Evolutionary conservation across 1,139 yeast species (phyloP).

Genomic region (Suhomyces coccinellae): DNA sequence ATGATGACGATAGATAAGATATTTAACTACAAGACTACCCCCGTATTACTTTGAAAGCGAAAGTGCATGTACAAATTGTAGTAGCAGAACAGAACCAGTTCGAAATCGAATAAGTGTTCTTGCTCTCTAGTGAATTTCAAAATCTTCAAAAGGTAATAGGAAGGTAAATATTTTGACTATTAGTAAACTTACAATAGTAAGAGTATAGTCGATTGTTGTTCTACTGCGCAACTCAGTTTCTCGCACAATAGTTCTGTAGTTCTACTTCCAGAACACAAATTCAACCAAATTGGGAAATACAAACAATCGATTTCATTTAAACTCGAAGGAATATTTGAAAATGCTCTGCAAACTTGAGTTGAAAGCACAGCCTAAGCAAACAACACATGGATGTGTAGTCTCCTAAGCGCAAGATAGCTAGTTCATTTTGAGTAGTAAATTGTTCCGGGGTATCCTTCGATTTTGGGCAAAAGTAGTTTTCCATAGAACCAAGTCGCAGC

Average conservation of each 20-base stretch:
- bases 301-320: neutral
- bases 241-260: neutral
- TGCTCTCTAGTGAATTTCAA: no score
- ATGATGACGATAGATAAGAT: conserved; percentile 17
- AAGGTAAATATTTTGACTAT: neutral
- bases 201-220: neutral
- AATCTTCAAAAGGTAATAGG: no score
- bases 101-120: neutral
- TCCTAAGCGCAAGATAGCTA: no score
- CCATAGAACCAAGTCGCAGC: conserved; percentile 8
- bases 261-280: no score
- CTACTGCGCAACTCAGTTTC: neutral
- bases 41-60: conserved; percentile 1
- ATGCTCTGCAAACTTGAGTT: neutral
- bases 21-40: neutral
- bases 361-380: no score
- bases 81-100: neutral
- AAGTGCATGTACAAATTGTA: no score
- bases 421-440: no score
- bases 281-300: conserved; percentile 1
- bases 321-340: neutral
- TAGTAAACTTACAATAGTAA: neutral
- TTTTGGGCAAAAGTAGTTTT: neutral
- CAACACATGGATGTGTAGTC: no score
- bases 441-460: no score